Percentiles rank a stretch among this genome's conserved stretches.
Conservation (phyloP, 495 filamentous ascomycete genomes). For the Penicillium canariense region DNA sequence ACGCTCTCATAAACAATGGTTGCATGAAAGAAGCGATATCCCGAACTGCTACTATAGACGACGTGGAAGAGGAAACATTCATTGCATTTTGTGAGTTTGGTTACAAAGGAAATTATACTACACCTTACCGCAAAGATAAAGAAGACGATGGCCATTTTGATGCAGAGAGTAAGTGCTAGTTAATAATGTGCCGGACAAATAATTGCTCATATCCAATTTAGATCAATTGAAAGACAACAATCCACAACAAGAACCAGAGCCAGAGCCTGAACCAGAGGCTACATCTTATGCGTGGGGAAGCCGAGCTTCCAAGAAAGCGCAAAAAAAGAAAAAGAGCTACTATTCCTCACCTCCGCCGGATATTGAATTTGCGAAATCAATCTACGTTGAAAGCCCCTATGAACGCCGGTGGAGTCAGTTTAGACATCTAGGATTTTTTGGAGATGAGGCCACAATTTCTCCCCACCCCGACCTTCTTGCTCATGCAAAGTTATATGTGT, state of each 20-base stretch:
- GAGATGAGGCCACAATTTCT: neutral
- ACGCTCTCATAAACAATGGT: slow-evolving; percentile 9
- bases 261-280: neutral
- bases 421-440: neutral
- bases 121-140: neutral
- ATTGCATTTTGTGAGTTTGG: slow-evolving; percentile 6
- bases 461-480: neutral
- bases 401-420: neutral
- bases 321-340: no score
- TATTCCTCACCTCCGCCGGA: neutral
- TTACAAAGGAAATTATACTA: slow-evolving; percentile 3
- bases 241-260: neutral
- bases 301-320: no score
- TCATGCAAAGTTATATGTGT: neutral
- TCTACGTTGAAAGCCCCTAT: slow-evolving; percentile 2
- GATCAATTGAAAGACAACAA: neutral
- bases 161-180: neutral
- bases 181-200: neutral
- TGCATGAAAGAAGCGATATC: slow-evolving; percentile 4
- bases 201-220: neutral
- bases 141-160: neutral
- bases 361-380: no score
- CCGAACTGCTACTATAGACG: neutral
- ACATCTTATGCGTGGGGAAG: neutral
- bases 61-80: slow-evolving; percentile 30